phyloP scores from a whole-genome alignment of 148 eudicot genomes.

The Fagopyrum esculentum region DNA sequence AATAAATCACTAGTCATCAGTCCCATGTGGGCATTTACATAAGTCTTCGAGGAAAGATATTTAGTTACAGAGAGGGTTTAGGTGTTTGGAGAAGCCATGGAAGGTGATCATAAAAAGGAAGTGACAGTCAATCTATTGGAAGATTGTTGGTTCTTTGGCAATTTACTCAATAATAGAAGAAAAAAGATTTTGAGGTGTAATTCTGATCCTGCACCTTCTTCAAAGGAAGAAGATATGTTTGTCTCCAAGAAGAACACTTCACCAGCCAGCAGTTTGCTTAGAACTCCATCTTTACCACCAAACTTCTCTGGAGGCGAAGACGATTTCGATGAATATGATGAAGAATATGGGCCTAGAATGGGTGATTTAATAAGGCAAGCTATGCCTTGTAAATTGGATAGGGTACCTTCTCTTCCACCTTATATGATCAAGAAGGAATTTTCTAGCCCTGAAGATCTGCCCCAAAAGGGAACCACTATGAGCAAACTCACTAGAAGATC shows the following conservation, averaged over 20 bases:
- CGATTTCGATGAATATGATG: slow-evolving; percentile 34
- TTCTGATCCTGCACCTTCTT: slow-evolving; percentile 46
- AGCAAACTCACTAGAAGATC: slow-evolving; percentile 5
- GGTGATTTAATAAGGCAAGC: slow-evolving; percentile 80
- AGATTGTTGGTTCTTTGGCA: slow-evolving; percentile 61
- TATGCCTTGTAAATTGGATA: slow-evolving; percentile 25
- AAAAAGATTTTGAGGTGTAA: slow-evolving; percentile 38
- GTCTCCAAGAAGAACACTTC: slow-evolving; percentile 8
- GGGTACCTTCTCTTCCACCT: slow-evolving; percentile 32
- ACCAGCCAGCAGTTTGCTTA: slow-evolving; percentile 4
- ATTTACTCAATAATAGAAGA: slow-evolving; percentile 27
- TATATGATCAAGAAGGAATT: slow-evolving; percentile 13
- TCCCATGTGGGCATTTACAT: slow-evolving; percentile 4
- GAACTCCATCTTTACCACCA: slow-evolving; percentile 43
- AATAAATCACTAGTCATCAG: neutral
- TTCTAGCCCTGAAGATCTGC: neutral
- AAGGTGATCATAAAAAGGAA: slow-evolving; percentile 15
- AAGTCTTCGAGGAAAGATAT: neutral
- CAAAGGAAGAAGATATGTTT: slow-evolving; percentile 10
- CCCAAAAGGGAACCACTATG: neutral
- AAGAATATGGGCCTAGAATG: slow-evolving; percentile 56
- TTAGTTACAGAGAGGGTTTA: neutral
- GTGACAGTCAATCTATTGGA: slow-evolving; percentile 39
- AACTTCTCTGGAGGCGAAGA: slow-evolving; percentile 11
- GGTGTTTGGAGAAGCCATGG: slow-evolving; percentile 13